phyloP scores from a whole-genome alignment of 768 basidiomycete species.

The Leccinum variicolor region DNA sequence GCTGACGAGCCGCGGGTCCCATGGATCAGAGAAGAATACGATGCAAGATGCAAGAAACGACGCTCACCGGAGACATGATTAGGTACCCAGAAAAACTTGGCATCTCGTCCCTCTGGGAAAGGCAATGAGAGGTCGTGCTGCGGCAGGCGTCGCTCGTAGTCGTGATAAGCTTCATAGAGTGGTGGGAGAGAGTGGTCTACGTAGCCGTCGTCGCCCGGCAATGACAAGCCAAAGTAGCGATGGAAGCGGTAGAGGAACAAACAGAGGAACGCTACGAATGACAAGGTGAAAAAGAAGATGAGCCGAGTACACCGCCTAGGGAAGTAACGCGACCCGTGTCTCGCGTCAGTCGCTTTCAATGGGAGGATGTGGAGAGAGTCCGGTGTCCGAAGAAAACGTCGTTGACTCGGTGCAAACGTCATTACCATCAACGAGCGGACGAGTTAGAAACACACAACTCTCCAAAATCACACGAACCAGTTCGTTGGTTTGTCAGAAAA shows the following conservation, averaged over 20 bases:
- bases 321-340: background rate
- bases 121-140: conserved; percentile 41
- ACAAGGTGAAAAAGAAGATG: conserved; percentile 9
- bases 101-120: conserved; percentile 38
- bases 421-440: background rate
- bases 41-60: background rate
- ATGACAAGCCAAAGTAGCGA: background rate
- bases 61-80: conserved; percentile 44
- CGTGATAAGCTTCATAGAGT: conserved; percentile 41
- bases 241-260: conserved; percentile 7
- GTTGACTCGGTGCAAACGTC: conserved; percentile 3
- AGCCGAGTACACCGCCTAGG: conserved; percentile 13
- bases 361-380: conserved; percentile 16
- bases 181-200: conserved; percentile 35
- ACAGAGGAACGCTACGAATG: conserved; percentile 12
- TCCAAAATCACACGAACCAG: background rate
- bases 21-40: background rate
- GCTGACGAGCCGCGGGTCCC: conserved; percentile 26
- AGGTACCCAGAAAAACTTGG: conserved; percentile 46
- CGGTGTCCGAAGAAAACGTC: conserved; percentile 1
- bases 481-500: conserved; percentile 2
- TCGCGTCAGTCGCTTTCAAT: conserved; percentile 8
- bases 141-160: conserved; percentile 42
- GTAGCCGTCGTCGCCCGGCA: conserved; percentile 1
- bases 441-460: background rate